Conservation (phyloP, 495 filamentous ascomycete genomes). For the Aspergillus sclerotiicarbonarius region DNA sequence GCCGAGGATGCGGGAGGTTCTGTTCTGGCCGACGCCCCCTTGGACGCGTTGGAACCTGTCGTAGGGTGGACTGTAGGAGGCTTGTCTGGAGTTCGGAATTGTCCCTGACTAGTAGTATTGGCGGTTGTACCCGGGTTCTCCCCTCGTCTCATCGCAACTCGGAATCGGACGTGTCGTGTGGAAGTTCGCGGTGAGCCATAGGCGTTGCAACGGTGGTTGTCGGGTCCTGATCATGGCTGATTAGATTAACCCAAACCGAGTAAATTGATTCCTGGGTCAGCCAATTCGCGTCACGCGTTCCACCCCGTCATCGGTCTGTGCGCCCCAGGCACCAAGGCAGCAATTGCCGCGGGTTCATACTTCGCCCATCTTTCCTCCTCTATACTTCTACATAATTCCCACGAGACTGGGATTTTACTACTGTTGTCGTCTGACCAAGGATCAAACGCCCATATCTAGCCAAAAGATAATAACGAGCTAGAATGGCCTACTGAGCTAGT, state of each 20-base stretch:
- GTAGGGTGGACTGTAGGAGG: constrained; percentile 16
- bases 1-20: constrained; percentile 24
- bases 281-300: neutral
- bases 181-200: constrained; percentile 16
- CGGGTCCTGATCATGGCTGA: constrained; percentile 11
- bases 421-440: neutral
- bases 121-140: constrained; percentile 18
- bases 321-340: neutral
- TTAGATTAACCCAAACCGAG: neutral
- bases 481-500: neutral
- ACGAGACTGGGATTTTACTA: neutral
- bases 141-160: constrained; percentile 36
- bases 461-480: neutral
- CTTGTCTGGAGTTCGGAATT: constrained; percentile 30
- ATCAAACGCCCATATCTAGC: too few species aligned
- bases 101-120: constrained; percentile 17
- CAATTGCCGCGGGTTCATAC: neutral
- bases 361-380: neutral
- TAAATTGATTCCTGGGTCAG: neutral
- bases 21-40: constrained; percentile 16
- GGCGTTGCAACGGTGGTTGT: constrained; percentile 1
- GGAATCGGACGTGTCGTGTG: neutral
- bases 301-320: neutral
- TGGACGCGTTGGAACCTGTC: constrained; percentile 22
- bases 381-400: neutral